phyloP scores from a whole-genome alignment of 768 basidiomycete genomes.

The Lyophyllum shimeji region DNA sequence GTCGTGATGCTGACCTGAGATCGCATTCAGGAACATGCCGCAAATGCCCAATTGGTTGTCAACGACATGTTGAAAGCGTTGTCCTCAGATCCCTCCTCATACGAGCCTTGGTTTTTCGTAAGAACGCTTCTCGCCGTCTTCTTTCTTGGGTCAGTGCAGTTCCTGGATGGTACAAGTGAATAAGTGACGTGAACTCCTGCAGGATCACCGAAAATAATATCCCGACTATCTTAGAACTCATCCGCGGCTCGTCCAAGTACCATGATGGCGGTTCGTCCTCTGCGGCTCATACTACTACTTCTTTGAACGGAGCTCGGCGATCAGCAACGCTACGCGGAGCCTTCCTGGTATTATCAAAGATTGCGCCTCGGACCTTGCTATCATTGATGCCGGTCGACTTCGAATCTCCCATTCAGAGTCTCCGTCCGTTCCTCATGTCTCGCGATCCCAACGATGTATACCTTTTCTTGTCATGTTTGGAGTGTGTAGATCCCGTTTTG shows the following conservation, averaged over 20 bases:
- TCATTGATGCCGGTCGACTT: conserved; percentile 23
- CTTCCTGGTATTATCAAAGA: conserved; percentile 33
- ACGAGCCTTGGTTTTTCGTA: conserved; percentile 17
- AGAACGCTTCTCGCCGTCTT: conserved; percentile 25
- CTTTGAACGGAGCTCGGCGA: conserved; percentile 8
- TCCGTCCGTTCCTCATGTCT: conserved; percentile 61
- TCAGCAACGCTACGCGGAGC: conserved; percentile 34
- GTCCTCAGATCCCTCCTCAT: background rate
- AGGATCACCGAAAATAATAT: conserved; percentile 25
- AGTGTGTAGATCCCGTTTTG: conserved; percentile 50
- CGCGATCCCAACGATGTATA: conserved; percentile 60
- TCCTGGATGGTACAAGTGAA: background rate
- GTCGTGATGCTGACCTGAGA: background rate
- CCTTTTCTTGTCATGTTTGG: conserved; percentile 65
- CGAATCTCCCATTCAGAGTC: conserved; percentile 38
- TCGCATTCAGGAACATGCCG: conserved; percentile 1
- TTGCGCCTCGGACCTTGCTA: conserved; percentile 26
- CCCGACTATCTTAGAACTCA: conserved; percentile 23
- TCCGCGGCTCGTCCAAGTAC: conserved; percentile 22
- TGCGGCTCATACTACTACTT: background rate
- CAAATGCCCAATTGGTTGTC: conserved; percentile 1
- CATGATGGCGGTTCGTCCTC: conserved; percentile 22
- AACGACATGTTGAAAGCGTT: conserved; percentile 10
- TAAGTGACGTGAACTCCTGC: background rate
- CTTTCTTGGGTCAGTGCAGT: conserved; percentile 29